Percentiles rank a stretch among this genome's conserved stretches.
These are phyloP conservation scores for Phanerochaete sordida DNA, from an alignment of 768 basidiomycete species.

Conservation along the genomic window DNA sequence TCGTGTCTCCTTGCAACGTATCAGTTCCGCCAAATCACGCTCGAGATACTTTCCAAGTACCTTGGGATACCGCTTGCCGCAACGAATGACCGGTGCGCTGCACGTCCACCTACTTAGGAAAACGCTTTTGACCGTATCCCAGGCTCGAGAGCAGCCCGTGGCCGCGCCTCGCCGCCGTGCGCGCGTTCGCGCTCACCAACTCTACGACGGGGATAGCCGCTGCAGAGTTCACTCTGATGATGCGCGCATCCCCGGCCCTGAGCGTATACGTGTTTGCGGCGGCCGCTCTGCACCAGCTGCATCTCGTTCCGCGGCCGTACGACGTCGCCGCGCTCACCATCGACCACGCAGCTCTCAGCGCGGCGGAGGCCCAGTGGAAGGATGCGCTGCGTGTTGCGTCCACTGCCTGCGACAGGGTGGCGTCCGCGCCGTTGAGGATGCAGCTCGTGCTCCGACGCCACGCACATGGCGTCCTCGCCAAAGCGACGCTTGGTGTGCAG, in stretches of 20 bases:
- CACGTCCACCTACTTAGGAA: neutral
- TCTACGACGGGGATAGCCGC: neutral
- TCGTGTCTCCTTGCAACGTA: neutral
- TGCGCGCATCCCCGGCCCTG: neutral
- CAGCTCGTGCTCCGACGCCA: neutral
- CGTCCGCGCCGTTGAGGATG: neutral
- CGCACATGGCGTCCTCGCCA: neutral
- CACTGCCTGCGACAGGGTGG: neutral
- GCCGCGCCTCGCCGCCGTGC: neutral
- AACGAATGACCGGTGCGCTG: neutral
- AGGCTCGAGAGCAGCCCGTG: neutral
- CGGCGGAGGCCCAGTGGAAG: neutral
- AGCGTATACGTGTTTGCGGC: neutral
- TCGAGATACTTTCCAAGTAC: neutral
- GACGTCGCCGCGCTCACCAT: neutral
- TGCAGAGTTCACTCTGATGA: neutral
- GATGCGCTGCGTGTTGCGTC: neutral
- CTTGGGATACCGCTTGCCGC: neutral
- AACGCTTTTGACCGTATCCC: neutral
- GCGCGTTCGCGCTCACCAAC: neutral
- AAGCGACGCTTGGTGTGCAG: neutral
- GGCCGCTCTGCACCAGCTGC: neutral
- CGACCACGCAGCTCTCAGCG: neutral
- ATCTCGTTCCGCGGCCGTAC: neutral
- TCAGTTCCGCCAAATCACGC: neutral